Evolutionary conservation across 176 grass and related monocot genomes (phyloP).

Genomic region (Areca catechu): DNA sequence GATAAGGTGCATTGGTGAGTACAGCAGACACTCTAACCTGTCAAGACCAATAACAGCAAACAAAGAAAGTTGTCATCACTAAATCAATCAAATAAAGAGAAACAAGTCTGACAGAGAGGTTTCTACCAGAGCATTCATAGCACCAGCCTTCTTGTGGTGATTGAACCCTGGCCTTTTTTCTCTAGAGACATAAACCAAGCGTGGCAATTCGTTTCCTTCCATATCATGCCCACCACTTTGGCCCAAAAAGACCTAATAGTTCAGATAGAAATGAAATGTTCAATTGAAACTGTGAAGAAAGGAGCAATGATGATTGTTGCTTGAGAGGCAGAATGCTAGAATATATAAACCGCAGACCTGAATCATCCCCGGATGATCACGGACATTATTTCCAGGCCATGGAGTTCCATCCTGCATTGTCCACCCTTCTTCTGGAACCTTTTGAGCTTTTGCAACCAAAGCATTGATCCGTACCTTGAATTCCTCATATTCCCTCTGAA

Average conservation of each 20-base stretch:
- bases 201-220: slow-evolving; percentile 82
- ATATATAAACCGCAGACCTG: slow-evolving; percentile 37
- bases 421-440: slow-evolving; percentile 94
- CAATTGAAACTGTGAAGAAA: not conserved
- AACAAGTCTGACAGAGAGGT: not conserved
- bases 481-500: slow-evolving; percentile 89
- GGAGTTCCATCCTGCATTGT: slow-evolving; percentile 93
- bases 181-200: slow-evolving; percentile 89
- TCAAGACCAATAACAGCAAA: slow-evolving; percentile 18
- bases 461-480: slow-evolving; percentile 92
- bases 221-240: slow-evolving; percentile 85
- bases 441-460: slow-evolving; percentile 83
- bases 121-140: slow-evolving; percentile 86
- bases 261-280: slow-evolving; percentile 15
- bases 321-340: not conserved
- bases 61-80: slow-evolving; percentile 2
- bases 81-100: not conserved
- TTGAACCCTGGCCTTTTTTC: slow-evolving; percentile 86
- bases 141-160: slow-evolving; percentile 95
- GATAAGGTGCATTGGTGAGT: slow-evolving; percentile 67
- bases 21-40: slow-evolving; percentile 86
- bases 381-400: slow-evolving; percentile 92
- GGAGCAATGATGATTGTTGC: too few species aligned
- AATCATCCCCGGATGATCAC: slow-evolving; percentile 97
- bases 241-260: slow-evolving; percentile 76